Conservation (phyloP, 2,329 filamentous ascomycete genomes). For the Emericellopsis atlantica region DNA sequence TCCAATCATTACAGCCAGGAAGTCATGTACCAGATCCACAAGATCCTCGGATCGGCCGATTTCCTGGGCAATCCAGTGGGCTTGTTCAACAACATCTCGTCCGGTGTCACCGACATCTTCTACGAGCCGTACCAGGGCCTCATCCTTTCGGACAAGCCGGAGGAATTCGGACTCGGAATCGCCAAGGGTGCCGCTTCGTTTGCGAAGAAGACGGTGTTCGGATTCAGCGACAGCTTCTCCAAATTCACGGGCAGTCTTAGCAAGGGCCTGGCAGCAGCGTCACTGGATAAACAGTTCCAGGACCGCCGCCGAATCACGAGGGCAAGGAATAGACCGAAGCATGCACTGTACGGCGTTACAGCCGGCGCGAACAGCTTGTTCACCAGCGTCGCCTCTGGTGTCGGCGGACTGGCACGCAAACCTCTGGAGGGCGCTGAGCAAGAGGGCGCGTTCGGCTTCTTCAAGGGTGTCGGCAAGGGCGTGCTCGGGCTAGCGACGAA, state of each 20-base stretch:
- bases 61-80: constrained; percentile 97
- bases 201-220: constrained; percentile 97
- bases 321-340: constrained; percentile 88
- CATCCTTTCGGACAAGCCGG: constrained; percentile 89
- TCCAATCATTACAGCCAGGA: constrained; percentile 96
- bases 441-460: constrained; percentile 85
- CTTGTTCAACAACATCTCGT: constrained; percentile 95
- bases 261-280: constrained; percentile 89
- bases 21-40: constrained; percentile 88
- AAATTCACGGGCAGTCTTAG: constrained; percentile 96
- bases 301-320: constrained; percentile 88
- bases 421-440: constrained; percentile 92
- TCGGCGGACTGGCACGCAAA: constrained; percentile 85
- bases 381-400: constrained; percentile 82
- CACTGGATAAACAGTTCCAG: constrained; percentile 97
- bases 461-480: constrained; percentile 96
- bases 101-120: constrained; percentile 94
- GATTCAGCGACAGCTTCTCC: constrained; percentile 91
- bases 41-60: constrained; percentile 92
- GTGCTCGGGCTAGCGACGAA: constrained; percentile 92
- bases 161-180: constrained; percentile 89
- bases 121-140: constrained; percentile 98
- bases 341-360: constrained; percentile 91
- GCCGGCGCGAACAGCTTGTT: constrained; percentile 92
- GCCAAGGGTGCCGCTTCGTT: constrained; percentile 95